A percentile compares a stretch with the other conserved stretches of the same genome.
phyloP scores from a whole-genome alignment of 495 filamentous ascomycete genomes.

The Xylaria scruposa region DNA sequence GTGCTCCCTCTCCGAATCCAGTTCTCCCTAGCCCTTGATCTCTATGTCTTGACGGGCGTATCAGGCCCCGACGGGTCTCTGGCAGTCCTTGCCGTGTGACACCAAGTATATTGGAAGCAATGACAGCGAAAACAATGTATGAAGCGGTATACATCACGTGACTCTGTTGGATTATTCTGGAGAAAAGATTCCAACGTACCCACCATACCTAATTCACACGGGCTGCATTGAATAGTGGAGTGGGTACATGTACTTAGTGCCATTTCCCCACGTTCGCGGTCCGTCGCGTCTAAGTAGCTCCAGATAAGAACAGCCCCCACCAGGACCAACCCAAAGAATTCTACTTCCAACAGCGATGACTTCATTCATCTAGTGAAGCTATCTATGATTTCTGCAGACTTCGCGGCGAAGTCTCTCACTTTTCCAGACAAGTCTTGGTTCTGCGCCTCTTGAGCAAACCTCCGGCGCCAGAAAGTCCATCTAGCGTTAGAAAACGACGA shows the following conservation, averaged over 20 bases:
- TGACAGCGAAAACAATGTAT: neutral
- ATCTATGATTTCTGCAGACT: neutral
- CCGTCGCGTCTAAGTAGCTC: too few relatives aligned
- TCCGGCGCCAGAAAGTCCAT: neutral
- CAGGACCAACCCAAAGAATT: neutral
- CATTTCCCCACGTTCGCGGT: too few relatives aligned
- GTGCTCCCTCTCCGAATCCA: too few relatives aligned
- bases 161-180: neutral
- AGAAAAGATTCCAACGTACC: neutral
- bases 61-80: too few relatives aligned
- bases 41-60: too few relatives aligned
- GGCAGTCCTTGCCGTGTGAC: too few relatives aligned
- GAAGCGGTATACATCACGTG: neutral
- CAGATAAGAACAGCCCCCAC: too few relatives aligned
- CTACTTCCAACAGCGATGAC: neutral
- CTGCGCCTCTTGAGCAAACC: neutral
- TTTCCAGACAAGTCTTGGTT: neutral
- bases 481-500: neutral
- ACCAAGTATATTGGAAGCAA: neutral
- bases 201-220: too few relatives aligned
- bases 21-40: too few relatives aligned
- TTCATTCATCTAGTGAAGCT: neutral
- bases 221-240: too few relatives aligned
- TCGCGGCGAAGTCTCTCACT: neutral
- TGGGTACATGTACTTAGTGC: too few relatives aligned